A percentile compares a stretch with the other conserved stretches of the same genome.
Evolutionary conservation across 2,329 filamentous ascomycete genomes (phyloP).

Genomic region (Penicillium italicum): DNA sequence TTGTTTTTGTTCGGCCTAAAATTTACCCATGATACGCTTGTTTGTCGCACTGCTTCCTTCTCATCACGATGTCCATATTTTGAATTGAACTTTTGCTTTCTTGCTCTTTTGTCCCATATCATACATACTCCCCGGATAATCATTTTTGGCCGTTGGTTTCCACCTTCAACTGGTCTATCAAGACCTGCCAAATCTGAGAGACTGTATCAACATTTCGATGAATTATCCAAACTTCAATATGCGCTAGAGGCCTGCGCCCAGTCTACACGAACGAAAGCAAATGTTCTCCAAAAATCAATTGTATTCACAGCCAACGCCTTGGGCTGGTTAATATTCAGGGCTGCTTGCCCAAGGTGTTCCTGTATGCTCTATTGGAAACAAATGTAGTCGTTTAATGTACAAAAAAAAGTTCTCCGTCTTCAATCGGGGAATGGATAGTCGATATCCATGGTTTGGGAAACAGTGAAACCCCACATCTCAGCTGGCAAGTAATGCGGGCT

Average conservation of each 20-base stretch:
- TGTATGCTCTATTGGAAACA: slow-evolving; percentile 9
- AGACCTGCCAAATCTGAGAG: not conserved
- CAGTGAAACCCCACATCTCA: not conserved
- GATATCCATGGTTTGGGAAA: not conserved
- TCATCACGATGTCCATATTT: slow-evolving; percentile 1
- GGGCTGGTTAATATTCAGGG: not conserved
- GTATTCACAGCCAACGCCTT: slow-evolving; percentile 2
- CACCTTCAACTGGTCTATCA: not conserved
- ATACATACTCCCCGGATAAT: not conserved
- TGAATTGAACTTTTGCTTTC: slow-evolving; percentile 2
- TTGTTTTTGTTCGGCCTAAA: slow-evolving; percentile 6
- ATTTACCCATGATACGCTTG: slow-evolving; percentile 12
- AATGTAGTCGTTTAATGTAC: slow-evolving; percentile 8
- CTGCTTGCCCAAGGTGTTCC: not conserved
- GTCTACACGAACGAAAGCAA: not conserved
- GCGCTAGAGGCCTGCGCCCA: not conserved
- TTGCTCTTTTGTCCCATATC: not conserved
- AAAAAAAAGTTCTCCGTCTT: not conserved
- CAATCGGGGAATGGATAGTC: not conserved
- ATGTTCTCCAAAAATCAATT: not conserved
- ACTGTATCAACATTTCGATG: not conserved
- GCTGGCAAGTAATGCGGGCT: not conserved
- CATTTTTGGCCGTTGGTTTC: not conserved
- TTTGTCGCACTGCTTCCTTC: slow-evolving; percentile 14
- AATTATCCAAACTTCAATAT: not conserved